Base-by-base conservation (phyloP, 768 basidiomycete species). In the Galerina marginata region DNA sequence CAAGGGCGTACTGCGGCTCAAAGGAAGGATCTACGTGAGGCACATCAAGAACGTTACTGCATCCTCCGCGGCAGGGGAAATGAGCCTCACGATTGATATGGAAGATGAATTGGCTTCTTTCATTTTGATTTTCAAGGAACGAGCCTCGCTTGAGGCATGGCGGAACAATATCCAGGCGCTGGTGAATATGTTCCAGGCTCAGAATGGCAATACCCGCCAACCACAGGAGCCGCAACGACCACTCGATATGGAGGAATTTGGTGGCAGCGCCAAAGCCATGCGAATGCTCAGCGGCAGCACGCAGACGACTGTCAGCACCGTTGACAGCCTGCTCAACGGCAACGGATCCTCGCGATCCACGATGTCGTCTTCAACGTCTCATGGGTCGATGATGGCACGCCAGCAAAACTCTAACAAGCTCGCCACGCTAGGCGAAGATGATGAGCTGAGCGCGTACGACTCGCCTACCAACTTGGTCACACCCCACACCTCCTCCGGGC, bases 21-120 rank as follows among this genome's bases (percentile, higher is more conserved):
- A 97, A 70, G 97, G 97, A 0, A 83, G 96, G 49, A 97, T 99
- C 64, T 99, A 96, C 75, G 90, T 99, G 39, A 86, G 92, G 25
- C 96, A 99, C 75, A 95, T 99, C 75, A 90, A 90, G 66, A 88
- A 90, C 55, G 91, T 99, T 54, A 88, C 88, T 29, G 91, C 95
- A 59, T 88, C 88, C 37, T 90, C 89, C 2, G 81, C 86, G 9
- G 83, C 83, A 16, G 89, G 89, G 37, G 96, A 96, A 73, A 83
- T 97, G 78, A 96, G 93, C 71, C 82, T 99, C 62, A 97, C 96
- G 4, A 96, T 99, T 69, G 91, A 94, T 67, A 98, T 99, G 95
- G 93, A 95, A 77, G 96, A 99, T 71, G 94, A 96, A 69, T 79
- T 97, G 56, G 96, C 97, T 62, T 92, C 91, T 52, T 99, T 99